Evolutionary conservation across 768 basidiomycete genomes (phyloP).

Genomic region (Exsudoporus frostii): DNA sequence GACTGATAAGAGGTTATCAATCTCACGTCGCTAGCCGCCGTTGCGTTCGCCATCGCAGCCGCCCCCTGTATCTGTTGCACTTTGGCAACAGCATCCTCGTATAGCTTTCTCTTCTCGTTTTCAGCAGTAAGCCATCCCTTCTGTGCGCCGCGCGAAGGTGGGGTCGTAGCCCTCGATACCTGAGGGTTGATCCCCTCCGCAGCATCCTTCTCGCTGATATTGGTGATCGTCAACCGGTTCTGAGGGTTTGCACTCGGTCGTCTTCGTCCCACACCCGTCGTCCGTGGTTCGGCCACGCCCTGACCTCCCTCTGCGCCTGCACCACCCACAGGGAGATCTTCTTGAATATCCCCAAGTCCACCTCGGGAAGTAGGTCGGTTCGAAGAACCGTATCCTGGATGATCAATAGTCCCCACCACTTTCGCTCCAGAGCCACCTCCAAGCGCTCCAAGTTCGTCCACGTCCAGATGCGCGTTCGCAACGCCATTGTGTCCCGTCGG

Average conservation of each 20-base stretch:
- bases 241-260: constrained; percentile 31
- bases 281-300: constrained; percentile 5
- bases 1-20: neutral
- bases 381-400: constrained; percentile 25
- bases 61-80: constrained; percentile 40
- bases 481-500: constrained; percentile 23
- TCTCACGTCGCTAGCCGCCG: constrained; percentile 27
- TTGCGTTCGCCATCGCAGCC: constrained; percentile 25
- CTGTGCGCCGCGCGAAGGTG: constrained; percentile 25
- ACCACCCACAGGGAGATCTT: constrained; percentile 7
- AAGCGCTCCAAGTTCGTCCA: constrained; percentile 23
- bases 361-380: constrained; percentile 14
- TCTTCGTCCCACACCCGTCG: constrained; percentile 22
- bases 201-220: constrained; percentile 40
- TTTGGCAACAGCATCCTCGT: constrained; percentile 38
- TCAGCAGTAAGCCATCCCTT: constrained; percentile 36
- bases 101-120: constrained; percentile 41
- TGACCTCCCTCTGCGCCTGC: constrained; percentile 4
- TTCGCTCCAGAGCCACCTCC: constrained; percentile 6
- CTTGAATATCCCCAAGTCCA: constrained; percentile 26
- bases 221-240: constrained; percentile 42
- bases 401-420: constrained; percentile 22
- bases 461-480: constrained; percentile 10
- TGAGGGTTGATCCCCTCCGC: constrained; percentile 30
- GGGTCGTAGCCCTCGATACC: constrained; percentile 12